A percentile compares a stretch with the other conserved stretches of the same genome.
phyloP scores from a whole-genome alignment of 495 filamentous ascomycete species.

The Thermothielavioides terrestris region DNA sequence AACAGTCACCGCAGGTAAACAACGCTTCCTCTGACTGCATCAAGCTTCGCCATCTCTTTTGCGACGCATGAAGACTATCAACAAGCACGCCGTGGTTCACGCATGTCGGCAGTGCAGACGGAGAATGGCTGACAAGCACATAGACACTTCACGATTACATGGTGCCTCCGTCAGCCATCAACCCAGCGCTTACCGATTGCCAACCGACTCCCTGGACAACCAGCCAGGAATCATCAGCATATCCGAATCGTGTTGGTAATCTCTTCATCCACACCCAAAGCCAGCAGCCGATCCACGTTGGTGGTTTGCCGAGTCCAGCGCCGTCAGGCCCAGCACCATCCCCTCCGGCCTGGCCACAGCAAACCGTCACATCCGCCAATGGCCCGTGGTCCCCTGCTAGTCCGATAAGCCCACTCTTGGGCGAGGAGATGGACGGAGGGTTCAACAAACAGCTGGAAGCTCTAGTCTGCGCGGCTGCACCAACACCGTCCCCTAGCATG shows the following conservation, averaged over 20 bases:
- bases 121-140: neutral
- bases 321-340: neutral
- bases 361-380: neutral
- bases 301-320: constrained; percentile 3
- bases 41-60: too few relatives aligned
- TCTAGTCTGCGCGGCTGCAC: neutral
- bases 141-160: neutral
- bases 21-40: too few relatives aligned
- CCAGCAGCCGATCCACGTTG: neutral
- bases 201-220: neutral
- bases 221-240: neutral
- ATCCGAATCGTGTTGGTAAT: neutral
- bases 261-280: neutral
- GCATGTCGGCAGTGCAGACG: neutral
- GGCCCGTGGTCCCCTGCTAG: neutral
- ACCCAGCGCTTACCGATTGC: neutral
- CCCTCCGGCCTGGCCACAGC: neutral
- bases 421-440: neutral
- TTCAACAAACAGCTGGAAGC: neutral
- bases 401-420: neutral
- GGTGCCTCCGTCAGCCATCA: neutral
- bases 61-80: too few relatives aligned
- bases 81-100: too few relatives aligned
- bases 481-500: neutral
- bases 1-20: too few relatives aligned